Evolutionary conservation across 306 rosid genomes (phyloP).

Genomic region (Sechiopsis laciniata): DNA sequence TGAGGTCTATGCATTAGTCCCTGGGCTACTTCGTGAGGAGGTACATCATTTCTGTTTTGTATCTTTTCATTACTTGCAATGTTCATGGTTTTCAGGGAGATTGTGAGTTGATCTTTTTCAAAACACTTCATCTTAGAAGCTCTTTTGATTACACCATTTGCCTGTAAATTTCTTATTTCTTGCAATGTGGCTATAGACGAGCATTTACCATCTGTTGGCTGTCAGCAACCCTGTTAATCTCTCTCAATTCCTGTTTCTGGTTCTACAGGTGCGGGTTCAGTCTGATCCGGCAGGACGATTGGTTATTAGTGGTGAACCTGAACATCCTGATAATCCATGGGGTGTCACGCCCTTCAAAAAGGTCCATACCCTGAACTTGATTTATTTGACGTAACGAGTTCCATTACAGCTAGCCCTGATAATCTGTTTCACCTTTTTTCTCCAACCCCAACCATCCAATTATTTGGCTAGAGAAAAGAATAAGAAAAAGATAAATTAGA

Average conservation of each 20-base stretch:
- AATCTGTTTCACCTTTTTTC: background rate
- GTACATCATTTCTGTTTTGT: conserved; percentile 31
- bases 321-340: conserved; percentile 88
- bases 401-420: too few species aligned
- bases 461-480: background rate
- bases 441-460: background rate
- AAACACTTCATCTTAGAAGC: background rate
- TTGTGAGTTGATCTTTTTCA: conserved; percentile 2
- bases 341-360: conserved; percentile 96
- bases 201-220: conserved; percentile 7
- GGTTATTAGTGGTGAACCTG: conserved; percentile 96
- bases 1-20: conserved; percentile 95
- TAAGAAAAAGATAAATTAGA: background rate
- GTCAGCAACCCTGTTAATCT: background rate
- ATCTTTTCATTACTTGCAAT: conserved; percentile 14
- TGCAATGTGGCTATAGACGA: background rate
- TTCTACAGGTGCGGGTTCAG: conserved; percentile 80
- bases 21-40: conserved; percentile 99
- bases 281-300: conserved; percentile 93
- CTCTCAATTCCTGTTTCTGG: background rate
- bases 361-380: conserved; percentile 27
- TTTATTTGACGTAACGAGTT: too few species aligned
- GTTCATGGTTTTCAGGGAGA: conserved; percentile 9
- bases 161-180: background rate
- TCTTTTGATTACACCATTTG: background rate